phyloP scores from a whole-genome alignment of 768 basidiomycete species.

The Boletus pseudopeckii region DNA sequence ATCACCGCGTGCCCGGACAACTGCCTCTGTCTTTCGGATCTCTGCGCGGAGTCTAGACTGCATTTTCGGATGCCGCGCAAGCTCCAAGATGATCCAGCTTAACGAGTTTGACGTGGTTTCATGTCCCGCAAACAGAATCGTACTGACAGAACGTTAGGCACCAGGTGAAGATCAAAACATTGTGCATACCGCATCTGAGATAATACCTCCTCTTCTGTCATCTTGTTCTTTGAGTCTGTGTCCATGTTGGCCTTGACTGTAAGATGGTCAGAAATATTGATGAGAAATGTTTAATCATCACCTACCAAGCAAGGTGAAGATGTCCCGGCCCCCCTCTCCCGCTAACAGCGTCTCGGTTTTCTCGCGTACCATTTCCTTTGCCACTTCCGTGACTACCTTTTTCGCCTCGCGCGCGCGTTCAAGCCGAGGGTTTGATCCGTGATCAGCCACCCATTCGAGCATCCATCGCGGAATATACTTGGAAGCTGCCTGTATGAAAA shows the following conservation, averaged over 20 bases:
- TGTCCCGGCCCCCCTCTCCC: conserved; percentile 15
- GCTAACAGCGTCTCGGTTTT: conserved; percentile 10
- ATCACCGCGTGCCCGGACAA: conserved; percentile 8
- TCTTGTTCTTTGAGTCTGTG: conserved; percentile 20
- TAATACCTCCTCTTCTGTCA: conserved; percentile 17
- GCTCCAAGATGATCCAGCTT: conserved; percentile 60
- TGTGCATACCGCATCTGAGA: conserved; percentile 20
- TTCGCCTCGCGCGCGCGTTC: conserved; percentile 14
- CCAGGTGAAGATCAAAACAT: neutral
- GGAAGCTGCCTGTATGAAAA: conserved; percentile 15
- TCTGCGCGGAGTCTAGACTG: conserved; percentile 55
- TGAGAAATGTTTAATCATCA: neutral
- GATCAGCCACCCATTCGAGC: conserved; percentile 35
- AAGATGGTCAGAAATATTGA: neutral
- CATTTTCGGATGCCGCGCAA: conserved; percentile 53
- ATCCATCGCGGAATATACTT: conserved; percentile 14
- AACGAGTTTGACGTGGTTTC: conserved; percentile 61
- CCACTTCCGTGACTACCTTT: conserved; percentile 2
- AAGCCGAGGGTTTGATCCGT: conserved; percentile 21
- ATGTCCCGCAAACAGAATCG: conserved; percentile 49
- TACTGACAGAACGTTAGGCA: conserved; percentile 26
- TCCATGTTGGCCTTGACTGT: conserved; percentile 31
- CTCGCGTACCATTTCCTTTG: conserved; percentile 18
- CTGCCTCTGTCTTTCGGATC: conserved; percentile 10
- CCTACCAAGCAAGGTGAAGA: conserved; percentile 39